Evolutionary conservation across 805 yeast species (phyloP).

Genomic region (Dipodascopsis uninucleata): DNA sequence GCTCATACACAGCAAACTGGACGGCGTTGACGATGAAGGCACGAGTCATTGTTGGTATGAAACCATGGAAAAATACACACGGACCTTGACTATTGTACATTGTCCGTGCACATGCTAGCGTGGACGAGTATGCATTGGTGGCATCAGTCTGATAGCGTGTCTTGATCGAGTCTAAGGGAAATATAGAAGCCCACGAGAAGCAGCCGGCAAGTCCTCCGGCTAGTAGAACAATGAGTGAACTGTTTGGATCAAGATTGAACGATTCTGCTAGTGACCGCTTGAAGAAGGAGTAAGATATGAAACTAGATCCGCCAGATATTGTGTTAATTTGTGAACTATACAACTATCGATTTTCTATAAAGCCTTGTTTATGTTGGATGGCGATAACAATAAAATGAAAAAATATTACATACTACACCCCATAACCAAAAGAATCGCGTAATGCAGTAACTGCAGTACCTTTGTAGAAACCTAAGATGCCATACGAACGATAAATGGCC

Average conservation of each 20-base stretch:
- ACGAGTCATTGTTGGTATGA: slow-evolving; percentile 26
- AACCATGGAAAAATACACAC: slow-evolving; percentile 26
- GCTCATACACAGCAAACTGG: slow-evolving; percentile 30
- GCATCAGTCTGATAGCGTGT: slow-evolving; percentile 28
- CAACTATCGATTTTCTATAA: too few species aligned
- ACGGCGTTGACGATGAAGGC: slow-evolving; percentile 31
- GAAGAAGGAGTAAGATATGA: too few species aligned
- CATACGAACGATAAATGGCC: slow-evolving; percentile 16
- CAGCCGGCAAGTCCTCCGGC: slow-evolving; percentile 33
- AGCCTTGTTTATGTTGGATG: too few species aligned
- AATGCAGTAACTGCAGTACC: slow-evolving; percentile 28
- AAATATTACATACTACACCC: slow-evolving; percentile 27
- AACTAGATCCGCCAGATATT: too few species aligned
- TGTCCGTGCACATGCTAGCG: slow-evolving; percentile 28
- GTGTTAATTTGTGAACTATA: too few species aligned
- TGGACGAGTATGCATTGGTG: slow-evolving; percentile 8
- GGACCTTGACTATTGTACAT: slow-evolving; percentile 22
- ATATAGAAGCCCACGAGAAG: slow-evolving; percentile 30
- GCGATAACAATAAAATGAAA: background rate
- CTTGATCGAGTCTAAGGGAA: slow-evolving; percentile 31
- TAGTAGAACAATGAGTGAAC: slow-evolving; percentile 17
- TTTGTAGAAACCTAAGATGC: slow-evolving; percentile 27
- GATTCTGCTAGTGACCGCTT: too few species aligned
- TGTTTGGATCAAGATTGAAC: too few species aligned
- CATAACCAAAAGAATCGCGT: slow-evolving; percentile 31